Base-by-base conservation (phyloP, 208 protist species). In the Trypanosoma boissoni region DNA sequence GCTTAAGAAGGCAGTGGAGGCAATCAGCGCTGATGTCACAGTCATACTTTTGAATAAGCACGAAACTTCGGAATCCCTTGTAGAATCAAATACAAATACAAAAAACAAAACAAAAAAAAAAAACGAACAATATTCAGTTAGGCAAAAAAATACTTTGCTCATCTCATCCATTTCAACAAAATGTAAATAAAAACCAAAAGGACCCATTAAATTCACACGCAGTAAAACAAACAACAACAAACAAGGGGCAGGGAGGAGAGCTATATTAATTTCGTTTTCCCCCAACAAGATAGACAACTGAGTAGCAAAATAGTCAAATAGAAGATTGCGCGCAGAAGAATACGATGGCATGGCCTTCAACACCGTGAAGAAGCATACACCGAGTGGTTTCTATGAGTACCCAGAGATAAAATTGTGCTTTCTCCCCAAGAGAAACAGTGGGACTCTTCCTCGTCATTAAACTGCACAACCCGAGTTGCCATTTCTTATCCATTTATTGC, bases 401-500 rank as follows among this genome's bases (percentile, higher is more conserved):
- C 16, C 63, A n/a, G 64, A 43, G 91, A 72, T 2, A 83, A 75
- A 16, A 91, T 53, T 42, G 83, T 76, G 48, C 64, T 68, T 58
- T 88, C 81, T 8, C 64, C 81, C 0, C 88, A 56, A 48, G 88
- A 54, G 39, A 63, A 58, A 24, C 76, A 55, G 31, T 65, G 55
- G 7, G 49, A 50, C 63, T 74, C 71, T 43, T 83, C 79, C 31
- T 83, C 69, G 50, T 91, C 80, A 53, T 78, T 83, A 21, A 93
- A 65, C 56, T 88, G 86, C n/a, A 89, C 4, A 39, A 83, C 72
- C 26, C 89, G 62, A 14, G 71, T 78, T 1, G 86, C 76, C 43
- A 87, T 59, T 7, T 60, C 65, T 65, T 68, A 82, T 28, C 74
- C 58, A 28, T 78, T 21, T 18, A 90, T 64, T 28, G 73, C 61